Percentiles rank a stretch among this genome's conserved stretches.
These are phyloP conservation scores for Spergularia marina DNA, from an alignment of 148 eudicot species.

Conservation along the genomic window DNA sequence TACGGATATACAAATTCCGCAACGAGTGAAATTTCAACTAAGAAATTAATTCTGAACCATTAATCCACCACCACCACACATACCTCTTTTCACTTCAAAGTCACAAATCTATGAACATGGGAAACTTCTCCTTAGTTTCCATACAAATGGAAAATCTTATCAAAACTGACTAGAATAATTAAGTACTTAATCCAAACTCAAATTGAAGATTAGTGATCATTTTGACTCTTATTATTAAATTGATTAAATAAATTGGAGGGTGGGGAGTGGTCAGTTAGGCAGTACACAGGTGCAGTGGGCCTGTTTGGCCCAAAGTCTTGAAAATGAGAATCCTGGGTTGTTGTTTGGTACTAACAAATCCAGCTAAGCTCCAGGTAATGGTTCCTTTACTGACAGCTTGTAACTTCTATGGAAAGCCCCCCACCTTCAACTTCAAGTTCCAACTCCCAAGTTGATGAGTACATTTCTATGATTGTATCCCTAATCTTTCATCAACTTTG, in stretches of 20 bases:
- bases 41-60: no score
- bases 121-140: no score
- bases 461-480: background rate
- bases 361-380: constrained; percentile 34
- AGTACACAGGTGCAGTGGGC: constrained; percentile 8
- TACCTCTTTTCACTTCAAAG: no score
- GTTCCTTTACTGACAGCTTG: constrained; percentile 22
- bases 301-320: background rate
- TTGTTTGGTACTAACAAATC: constrained; percentile 18
- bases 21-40: no score
- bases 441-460: background rate
- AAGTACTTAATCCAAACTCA: no score
- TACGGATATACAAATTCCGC: no score
- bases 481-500: no score
- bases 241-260: background rate
- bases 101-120: no score
- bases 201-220: background rate
- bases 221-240: background rate
- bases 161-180: no score
- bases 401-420: constrained; percentile 18
- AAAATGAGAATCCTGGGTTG: background rate
- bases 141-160: no score
- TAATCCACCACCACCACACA: no score
- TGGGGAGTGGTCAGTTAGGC: background rate
- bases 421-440: no score